Evolutionary conservation across 768 basidiomycete genomes (phyloP).

Genomic region (Pleurotus djamor): DNA sequence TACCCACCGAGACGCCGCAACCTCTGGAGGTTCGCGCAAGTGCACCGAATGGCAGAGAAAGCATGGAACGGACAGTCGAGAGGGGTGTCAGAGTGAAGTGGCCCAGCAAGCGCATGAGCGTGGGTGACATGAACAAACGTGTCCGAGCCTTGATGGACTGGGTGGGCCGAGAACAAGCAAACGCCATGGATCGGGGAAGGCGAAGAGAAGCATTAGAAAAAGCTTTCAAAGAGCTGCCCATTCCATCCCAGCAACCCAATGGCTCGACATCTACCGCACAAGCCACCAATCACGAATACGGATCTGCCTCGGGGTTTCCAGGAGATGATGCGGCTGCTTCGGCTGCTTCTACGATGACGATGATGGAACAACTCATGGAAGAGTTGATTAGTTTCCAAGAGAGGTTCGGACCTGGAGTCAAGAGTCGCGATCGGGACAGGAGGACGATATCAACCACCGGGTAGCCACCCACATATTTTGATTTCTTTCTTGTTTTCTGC

Average conservation of each 20-base stretch:
- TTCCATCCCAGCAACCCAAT: constrained; percentile 2
- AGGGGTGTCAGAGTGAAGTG: constrained; percentile 88
- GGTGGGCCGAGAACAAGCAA: constrained; percentile 88
- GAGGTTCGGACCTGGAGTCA: constrained; percentile 63
- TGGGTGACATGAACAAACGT: constrained; percentile 97
- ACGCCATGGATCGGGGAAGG: constrained; percentile 66
- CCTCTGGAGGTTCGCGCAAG: constrained; percentile 66
- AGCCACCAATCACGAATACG: no score
- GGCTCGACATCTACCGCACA: neutral
- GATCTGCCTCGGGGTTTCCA: neutral
- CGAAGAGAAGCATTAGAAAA: constrained; percentile 67
- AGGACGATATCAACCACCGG: constrained; percentile 28
- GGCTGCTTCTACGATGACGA: constrained; percentile 55
- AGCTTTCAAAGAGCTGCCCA: constrained; percentile 37
- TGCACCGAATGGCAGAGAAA: constrained; percentile 31
- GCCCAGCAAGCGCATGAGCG: constrained; percentile 92
- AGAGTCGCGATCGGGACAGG: constrained; percentile 51
- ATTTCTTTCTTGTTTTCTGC: constrained; percentile 5
- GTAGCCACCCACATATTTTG: constrained; percentile 10
- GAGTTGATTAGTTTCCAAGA: constrained; percentile 90
- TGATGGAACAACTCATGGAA: constrained; percentile 91
- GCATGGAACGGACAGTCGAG: constrained; percentile 62
- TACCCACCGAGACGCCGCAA: constrained; percentile 74
- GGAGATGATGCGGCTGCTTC: neutral
- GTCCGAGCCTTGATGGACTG: constrained; percentile 89